These are phyloP conservation scores for Botryobasidium botryosum DNA, from an alignment of 768 basidiomycete genomes.

Conservation along the genomic window DNA sequence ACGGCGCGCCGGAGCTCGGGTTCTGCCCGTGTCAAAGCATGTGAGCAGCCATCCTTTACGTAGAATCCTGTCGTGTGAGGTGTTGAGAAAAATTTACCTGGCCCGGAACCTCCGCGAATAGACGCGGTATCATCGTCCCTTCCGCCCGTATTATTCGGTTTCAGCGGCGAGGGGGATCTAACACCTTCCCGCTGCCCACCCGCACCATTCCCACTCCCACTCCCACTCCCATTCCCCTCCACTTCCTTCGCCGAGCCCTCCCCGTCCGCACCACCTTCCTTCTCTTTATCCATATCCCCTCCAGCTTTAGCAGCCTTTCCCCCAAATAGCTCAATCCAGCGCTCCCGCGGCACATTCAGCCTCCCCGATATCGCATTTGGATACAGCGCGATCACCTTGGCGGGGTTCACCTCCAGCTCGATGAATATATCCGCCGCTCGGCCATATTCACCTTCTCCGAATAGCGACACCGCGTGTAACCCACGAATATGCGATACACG, in stretches of 20 bases:
- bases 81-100: no score
- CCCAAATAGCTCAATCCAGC: constrained; percentile 73
- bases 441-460: constrained; percentile 50
- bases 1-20: constrained; percentile 25
- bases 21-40: constrained; percentile 12
- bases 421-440: constrained; percentile 76
- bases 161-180: constrained; percentile 9
- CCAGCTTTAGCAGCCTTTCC: constrained; percentile 29
- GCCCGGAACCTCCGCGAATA: no score
- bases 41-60: no score
- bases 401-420: constrained; percentile 79
- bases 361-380: constrained; percentile 68
- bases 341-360: constrained; percentile 44
- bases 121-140: no score
- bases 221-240: no score
- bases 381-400: constrained; percentile 83
- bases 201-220: no score
- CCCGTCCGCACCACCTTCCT: no score
- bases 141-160: no score
- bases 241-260: no score
- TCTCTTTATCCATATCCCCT: constrained; percentile 19
- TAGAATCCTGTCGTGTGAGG: no score
- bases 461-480: constrained; percentile 65
- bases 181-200: constrained; percentile 12
- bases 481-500: constrained; percentile 44